phyloP scores from a whole-genome alignment of 805 yeast genomes.

The Candida wancherniae region DNA sequence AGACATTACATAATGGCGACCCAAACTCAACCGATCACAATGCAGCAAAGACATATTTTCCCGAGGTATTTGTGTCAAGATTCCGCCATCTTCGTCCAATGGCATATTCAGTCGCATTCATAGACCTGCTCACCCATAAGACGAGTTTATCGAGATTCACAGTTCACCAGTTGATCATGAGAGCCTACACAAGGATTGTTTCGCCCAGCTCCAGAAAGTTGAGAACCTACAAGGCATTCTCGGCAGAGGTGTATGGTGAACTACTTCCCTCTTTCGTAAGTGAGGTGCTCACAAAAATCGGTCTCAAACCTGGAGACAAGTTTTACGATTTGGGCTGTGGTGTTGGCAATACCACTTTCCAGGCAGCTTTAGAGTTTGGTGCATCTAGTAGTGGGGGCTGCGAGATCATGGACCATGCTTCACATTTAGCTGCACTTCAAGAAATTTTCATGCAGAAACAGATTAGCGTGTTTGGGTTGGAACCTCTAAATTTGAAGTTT shows the following conservation, averaged over 20 bases:
- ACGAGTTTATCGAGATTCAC: constrained; percentile 12
- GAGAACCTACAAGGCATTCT: constrained; percentile 74
- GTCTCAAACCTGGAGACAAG: constrained; percentile 46
- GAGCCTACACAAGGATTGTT: constrained; percentile 72
- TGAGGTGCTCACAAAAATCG: constrained; percentile 55
- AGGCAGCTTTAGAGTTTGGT: constrained; percentile 84
- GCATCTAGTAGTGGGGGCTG: constrained; percentile 76
- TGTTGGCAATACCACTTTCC: constrained; percentile 87
- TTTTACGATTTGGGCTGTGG: constrained; percentile 92
- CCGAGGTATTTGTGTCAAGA: constrained; percentile 15
- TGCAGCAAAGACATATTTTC: too few relatives aligned
- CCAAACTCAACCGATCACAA: too few relatives aligned
- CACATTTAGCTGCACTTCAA: constrained; percentile 61
- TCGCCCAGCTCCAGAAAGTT: constrained; percentile 66
- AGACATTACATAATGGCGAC: constrained; percentile 2
- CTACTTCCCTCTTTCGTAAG: constrained; percentile 73
- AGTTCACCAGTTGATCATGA: constrained; percentile 61
- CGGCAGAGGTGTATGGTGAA: constrained; percentile 90
- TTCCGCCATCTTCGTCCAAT: constrained; percentile 17
- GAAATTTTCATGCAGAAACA: constrained; percentile 53
- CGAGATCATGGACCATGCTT: constrained; percentile 83
- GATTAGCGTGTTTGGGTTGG: constrained; percentile 59
- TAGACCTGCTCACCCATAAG: constrained; percentile 13
- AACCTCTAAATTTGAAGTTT: constrained; percentile 50
- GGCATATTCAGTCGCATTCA: constrained; percentile 15